Percentiles rank a stretch among this genome's conserved stretches.
Evolutionary conservation across 2,329 filamentous ascomycete species (phyloP).

Genomic region (Ophiostoma ulmi): DNA sequence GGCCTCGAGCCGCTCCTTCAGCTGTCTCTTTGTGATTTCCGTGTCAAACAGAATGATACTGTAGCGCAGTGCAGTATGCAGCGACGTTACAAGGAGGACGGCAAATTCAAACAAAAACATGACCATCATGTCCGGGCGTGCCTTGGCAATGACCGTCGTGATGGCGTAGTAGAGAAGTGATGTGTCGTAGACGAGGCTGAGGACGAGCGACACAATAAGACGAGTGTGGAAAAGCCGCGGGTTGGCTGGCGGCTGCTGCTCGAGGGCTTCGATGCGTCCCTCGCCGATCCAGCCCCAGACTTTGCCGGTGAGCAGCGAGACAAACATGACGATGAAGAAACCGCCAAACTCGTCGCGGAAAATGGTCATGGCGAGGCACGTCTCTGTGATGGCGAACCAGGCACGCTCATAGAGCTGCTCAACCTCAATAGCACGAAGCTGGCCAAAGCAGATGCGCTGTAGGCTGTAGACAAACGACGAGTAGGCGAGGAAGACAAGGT

Average conservation of each 20-base stretch:
- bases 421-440: constrained; percentile 85
- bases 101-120: constrained; percentile 99
- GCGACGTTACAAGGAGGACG: constrained; percentile 72
- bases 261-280: constrained; percentile 85
- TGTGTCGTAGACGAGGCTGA: constrained; percentile 75
- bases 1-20: constrained; percentile 60
- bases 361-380: constrained; percentile 94
- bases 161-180: constrained; percentile 78
- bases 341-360: constrained; percentile 92
- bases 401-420: constrained; percentile 96
- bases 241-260: constrained; percentile 90
- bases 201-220: constrained; percentile 68
- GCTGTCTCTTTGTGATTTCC: constrained; percentile 69
- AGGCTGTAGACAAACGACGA: constrained; percentile 78
- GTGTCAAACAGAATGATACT: constrained; percentile 72
- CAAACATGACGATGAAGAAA: constrained; percentile 96
- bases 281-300: constrained; percentile 99
- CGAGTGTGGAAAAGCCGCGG: constrained; percentile 82
- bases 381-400: constrained; percentile 98
- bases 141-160: constrained; percentile 75
- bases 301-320: constrained; percentile 84
- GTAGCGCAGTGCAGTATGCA: constrained; percentile 75
- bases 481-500: constrained; percentile 77
- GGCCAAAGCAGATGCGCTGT: constrained; percentile 85
- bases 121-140: constrained; percentile 97